Base-by-base conservation (phyloP, 2,329 filamentous ascomycete species). In the Ophiostoma populinum region DNA sequence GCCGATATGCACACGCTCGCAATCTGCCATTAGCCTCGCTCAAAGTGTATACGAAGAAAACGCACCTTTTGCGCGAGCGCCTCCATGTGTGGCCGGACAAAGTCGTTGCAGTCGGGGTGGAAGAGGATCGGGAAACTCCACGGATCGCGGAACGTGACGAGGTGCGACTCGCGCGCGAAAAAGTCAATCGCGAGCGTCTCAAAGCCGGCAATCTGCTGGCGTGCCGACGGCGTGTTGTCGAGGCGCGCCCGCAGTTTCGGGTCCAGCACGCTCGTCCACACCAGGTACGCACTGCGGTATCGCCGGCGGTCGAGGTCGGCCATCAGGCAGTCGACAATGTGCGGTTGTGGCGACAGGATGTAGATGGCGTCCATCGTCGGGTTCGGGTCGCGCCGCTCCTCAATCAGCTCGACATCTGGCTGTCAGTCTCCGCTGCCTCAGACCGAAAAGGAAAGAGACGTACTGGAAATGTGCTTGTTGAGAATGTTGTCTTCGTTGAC, bases 401-500 rank as follows among this genome's bases (percentile, higher is more conserved):
- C 86, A 58, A 98, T 92, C 51, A 73, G 73, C 64, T 95, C 87
- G 55, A 98, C 87, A 57, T 93, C 86, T 92, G 55, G 5, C n/a
- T n/a, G n/a, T n/a, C n/a, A n/a, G n/a, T n/a, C n/a, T n/a, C n/a
- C n/a, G n/a, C n/a, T n/a, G n/a, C n/a, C n/a, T n/a, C n/a, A n/a
- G n/a, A n/a, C n/a, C n/a, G n/a, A n/a, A n/a, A n/a, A n/a, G 6
- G 22, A 22, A 25, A 5, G 18, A 16, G 7, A 11, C 76, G 53
- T 67, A 93, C 86, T 93, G 46, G 86, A 87, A 56, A 98, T 81
- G 54, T 93, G 93, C 58, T 85, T 75, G 54, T 92, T 92, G 58
- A 98, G 77, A 46, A 98, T 92, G 50, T 94, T 83, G 70, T 98
- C 87, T 62, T 94, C 80, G 50, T 83, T 87, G 53, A 87, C 72